A percentile compares a stretch with the other conserved stretches of the same genome.
Evolutionary conservation across 1,284 basidiomycete genomes (phyloP).

Genomic region (Leccinum huronense): DNA sequence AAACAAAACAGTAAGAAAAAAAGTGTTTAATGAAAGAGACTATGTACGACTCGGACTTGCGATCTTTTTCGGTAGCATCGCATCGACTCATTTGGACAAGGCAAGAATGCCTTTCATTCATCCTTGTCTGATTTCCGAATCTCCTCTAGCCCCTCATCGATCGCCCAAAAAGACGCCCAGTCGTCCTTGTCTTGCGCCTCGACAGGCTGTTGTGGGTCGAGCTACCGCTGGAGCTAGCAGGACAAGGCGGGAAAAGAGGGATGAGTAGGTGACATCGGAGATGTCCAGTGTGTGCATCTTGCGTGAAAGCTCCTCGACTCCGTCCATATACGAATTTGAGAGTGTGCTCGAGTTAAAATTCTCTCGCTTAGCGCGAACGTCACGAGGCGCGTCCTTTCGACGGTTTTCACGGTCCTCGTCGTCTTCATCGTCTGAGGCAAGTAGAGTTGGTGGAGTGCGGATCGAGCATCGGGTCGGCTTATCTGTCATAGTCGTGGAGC

Average conservation of each 20-base stretch:
- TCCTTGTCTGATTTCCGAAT: slow-evolving; percentile 29
- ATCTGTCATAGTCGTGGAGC: background rate
- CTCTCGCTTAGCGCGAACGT: background rate
- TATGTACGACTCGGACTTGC: background rate
- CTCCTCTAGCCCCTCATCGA: slow-evolving; percentile 30
- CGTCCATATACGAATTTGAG: background rate
- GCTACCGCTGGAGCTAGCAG: background rate
- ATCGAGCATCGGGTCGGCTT: background rate
- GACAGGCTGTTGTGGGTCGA: slow-evolving; percentile 5
- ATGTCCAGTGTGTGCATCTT: background rate
- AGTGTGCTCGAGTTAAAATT: background rate
- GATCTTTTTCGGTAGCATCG: background rate
- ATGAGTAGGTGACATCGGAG: background rate
- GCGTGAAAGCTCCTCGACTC: background rate
- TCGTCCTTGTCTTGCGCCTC: slow-evolving; percentile 12
- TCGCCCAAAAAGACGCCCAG: slow-evolving; percentile 28
- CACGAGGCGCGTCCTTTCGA: background rate
- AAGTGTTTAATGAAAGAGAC: background rate
- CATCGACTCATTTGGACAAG: background rate
- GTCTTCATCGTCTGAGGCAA: background rate
- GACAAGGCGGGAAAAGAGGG: background rate
- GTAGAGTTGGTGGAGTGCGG: background rate
- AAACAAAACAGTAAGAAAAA: background rate
- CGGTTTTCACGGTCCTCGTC: background rate
- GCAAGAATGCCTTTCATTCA: slow-evolving; percentile 11